These are phyloP conservation scores for Combretum micranthum DNA, from an alignment of 345 rosid species.

Conservation along the genomic window DNA sequence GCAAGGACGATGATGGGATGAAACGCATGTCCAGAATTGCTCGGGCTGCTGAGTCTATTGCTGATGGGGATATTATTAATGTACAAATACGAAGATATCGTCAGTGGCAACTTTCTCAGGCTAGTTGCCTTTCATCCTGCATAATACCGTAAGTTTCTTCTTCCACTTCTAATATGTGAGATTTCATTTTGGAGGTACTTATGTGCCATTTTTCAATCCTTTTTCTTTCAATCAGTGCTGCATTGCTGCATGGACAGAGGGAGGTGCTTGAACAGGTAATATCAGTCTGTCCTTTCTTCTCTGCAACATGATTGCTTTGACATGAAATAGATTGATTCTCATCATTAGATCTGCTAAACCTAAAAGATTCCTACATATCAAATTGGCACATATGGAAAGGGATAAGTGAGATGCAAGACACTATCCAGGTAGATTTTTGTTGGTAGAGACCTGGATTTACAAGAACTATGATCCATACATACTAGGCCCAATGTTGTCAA, in stretches of 20 bases:
- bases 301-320: neutral
- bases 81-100: constrained; percentile 92
- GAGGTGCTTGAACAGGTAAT: constrained; percentile 83
- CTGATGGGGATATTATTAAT: constrained; percentile 83
- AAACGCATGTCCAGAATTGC: constrained; percentile 74
- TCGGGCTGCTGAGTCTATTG: constrained; percentile 90
- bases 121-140: constrained; percentile 68
- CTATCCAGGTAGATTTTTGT: too few species aligned
- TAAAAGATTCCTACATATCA: too few species aligned
- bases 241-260: constrained; percentile 82
- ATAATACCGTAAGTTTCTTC: constrained; percentile 76
- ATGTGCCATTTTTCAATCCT: constrained; percentile 4
- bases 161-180: neutral
- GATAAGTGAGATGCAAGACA: too few species aligned
- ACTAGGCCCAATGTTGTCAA: too few species aligned
- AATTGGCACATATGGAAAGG: too few species aligned
- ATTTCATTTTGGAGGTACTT: constrained; percentile 7
- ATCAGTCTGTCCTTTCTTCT: neutral
- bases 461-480: too few species aligned
- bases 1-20: constrained; percentile 64
- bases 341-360: too few species aligned
- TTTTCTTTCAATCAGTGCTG: constrained; percentile 50
- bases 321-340: neutral
- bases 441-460: too few species aligned
- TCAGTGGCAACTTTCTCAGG: constrained; percentile 92